A percentile compares a stretch with the other conserved stretches of the same genome.
Conservation (phyloP, 1,284 basidiomycete genomes). For the Boletus hoseneyae region DNA sequence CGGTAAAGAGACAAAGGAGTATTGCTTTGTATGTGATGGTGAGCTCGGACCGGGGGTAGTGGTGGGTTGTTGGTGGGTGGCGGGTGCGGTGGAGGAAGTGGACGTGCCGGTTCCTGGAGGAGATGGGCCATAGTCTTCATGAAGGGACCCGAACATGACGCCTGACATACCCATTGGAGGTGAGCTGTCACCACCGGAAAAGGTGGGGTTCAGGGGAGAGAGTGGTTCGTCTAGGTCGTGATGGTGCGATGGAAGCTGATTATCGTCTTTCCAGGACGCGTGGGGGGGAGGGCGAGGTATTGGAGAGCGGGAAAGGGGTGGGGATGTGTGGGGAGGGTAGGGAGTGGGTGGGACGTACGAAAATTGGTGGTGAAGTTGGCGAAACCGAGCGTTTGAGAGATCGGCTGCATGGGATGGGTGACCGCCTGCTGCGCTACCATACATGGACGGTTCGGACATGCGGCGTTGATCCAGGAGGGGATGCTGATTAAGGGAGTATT, state of each 20-base stretch:
- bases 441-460: constrained; percentile 60
- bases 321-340: constrained; percentile 30
- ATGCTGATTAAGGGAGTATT: constrained; percentile 37
- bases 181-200: constrained; percentile 36
- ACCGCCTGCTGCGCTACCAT: constrained; percentile 29
- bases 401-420: constrained; percentile 26
- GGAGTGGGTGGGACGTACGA: constrained; percentile 32
- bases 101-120: constrained; percentile 57
- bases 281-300: constrained; percentile 40
- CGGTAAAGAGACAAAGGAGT: constrained; percentile 76
- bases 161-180: constrained; percentile 36
- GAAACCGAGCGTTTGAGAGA: constrained; percentile 28
- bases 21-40: constrained; percentile 56
- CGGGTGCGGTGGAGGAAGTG: constrained; percentile 40
- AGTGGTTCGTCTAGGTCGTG: constrained; percentile 43
- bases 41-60: constrained; percentile 20
- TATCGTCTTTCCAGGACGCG: constrained; percentile 34
- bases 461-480: constrained; percentile 51
- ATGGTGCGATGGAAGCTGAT: constrained; percentile 26
- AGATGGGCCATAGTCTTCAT: constrained; percentile 50
- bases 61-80: constrained; percentile 22
- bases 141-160: constrained; percentile 41
- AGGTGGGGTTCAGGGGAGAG: constrained; percentile 48
- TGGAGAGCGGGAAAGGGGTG: constrained; percentile 40
- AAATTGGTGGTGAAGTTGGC: constrained; percentile 34